Evolutionary conservation across 208 protist species (phyloP).

Genomic region (Leishmania tarentolae): DNA sequence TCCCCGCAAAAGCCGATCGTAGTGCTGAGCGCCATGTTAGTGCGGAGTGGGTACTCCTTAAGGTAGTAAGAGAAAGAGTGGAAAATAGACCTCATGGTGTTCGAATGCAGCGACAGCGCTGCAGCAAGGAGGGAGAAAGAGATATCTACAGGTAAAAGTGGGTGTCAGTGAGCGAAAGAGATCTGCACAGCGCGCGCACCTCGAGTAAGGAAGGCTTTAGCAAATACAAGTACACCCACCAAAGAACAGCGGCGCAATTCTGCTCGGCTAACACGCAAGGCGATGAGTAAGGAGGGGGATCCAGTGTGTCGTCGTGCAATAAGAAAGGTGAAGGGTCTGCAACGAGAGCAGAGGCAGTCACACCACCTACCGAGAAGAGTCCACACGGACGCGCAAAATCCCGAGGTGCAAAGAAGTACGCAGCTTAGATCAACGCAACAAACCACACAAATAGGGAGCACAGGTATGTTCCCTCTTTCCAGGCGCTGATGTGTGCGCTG

Average conservation of each 20-base stretch:
- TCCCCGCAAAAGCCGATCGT: slow-evolving; percentile 71
- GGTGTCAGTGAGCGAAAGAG: background rate
- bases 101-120: background rate
- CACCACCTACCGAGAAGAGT: background rate
- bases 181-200: background rate
- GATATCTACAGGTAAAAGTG: background rate
- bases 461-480: background rate
- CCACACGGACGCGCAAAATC: background rate
- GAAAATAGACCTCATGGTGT: slow-evolving; percentile 35
- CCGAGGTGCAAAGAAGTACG: background rate
- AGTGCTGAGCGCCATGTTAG: slow-evolving; percentile 64
- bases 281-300: background rate
- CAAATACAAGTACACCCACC: background rate
- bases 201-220: background rate
- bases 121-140: slow-evolving; percentile 1
- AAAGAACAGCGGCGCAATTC: background rate
- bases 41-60: slow-evolving; percentile 48
- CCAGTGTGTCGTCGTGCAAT: background rate
- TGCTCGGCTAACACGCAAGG: background rate
- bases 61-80: slow-evolving; percentile 58
- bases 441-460: no score
- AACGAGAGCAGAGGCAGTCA: background rate
- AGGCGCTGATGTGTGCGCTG: background rate
- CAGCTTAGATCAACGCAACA: background rate
- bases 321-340: background rate